Conservation (phyloP, 2,329 filamentous ascomycete species). For the Neofusicoccum parvum region DNA sequence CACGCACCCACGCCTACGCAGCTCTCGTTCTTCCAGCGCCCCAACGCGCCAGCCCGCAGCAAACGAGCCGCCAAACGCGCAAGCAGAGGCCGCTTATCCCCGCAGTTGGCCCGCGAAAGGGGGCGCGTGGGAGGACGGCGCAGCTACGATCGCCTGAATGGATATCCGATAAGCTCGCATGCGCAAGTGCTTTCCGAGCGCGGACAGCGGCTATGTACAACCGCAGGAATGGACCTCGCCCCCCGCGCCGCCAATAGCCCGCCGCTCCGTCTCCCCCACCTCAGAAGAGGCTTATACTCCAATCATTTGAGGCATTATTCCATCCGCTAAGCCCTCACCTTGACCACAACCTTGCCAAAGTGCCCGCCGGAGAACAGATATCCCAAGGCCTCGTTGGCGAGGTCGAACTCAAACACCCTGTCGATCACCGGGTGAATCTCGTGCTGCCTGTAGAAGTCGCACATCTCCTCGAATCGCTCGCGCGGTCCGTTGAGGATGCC, state of each 20-base stretch:
- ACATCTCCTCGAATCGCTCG: conserved; percentile 52
- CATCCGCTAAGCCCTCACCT: conserved; percentile 29
- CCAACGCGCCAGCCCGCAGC: too few relatives aligned
- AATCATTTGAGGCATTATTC: conserved; percentile 12
- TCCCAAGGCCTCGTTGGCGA: conserved; percentile 34
- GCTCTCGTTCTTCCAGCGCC: neutral
- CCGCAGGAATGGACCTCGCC: neutral
- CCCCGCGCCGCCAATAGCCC: neutral
- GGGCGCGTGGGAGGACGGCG: neutral
- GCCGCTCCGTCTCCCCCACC: neutral
- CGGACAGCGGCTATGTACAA: neutral
- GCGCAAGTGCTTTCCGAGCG: neutral
- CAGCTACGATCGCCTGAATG: neutral
- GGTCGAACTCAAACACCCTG: conserved; percentile 41
- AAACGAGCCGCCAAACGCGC: neutral
- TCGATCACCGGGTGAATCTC: conserved; percentile 46
- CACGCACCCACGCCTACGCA: neutral
- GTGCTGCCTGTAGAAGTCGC: conserved; percentile 44
- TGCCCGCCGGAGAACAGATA: conserved; percentile 40
- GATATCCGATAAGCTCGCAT: conserved; percentile 2
- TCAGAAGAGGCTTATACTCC: neutral
- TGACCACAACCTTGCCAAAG: conserved; percentile 44
- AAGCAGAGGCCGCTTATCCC: neutral
- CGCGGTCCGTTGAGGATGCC: conserved; percentile 66
- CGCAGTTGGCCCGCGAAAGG: conserved; percentile 9